Conservation (phyloP, 2,329 filamentous ascomycete genomes). For the Penicillium sp. region DNA sequence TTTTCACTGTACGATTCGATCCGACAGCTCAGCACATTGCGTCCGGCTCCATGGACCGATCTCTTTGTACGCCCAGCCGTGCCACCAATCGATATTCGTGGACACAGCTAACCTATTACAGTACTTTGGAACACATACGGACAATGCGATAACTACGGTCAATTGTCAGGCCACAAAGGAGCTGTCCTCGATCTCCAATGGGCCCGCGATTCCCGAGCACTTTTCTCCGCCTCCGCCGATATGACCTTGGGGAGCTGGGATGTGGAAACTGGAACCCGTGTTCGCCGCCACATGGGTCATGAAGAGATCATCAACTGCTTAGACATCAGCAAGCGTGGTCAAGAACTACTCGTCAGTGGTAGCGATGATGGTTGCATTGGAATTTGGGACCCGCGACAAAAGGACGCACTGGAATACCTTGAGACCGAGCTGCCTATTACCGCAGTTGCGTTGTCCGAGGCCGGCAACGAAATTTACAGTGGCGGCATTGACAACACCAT, state of each 20-base stretch:
- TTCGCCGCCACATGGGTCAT: slow-evolving; percentile 86
- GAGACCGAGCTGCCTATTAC: slow-evolving; percentile 90
- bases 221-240: slow-evolving; percentile 92
- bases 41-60: slow-evolving; percentile 91
- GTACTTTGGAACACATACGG: slow-evolving; percentile 93
- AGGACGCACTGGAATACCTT: slow-evolving; percentile 80
- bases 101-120: slow-evolving; percentile 30
- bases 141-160: slow-evolving; percentile 88
- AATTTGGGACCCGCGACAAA: slow-evolving; percentile 91
- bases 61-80: slow-evolving; percentile 59
- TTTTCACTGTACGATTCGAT: slow-evolving; percentile 87
- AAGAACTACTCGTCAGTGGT: slow-evolving; percentile 83
- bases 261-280: slow-evolving; percentile 80
- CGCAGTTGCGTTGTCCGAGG: slow-evolving; percentile 82
- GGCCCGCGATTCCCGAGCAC: slow-evolving; percentile 85
- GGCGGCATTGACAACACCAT: slow-evolving; percentile 97
- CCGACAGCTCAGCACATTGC: slow-evolving; percentile 82
- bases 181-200: slow-evolving; percentile 90
- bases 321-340: slow-evolving; percentile 81
- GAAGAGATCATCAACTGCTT: slow-evolving; percentile 93
- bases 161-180: slow-evolving; percentile 81
- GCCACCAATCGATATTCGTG: too few relatives aligned
- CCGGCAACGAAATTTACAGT: slow-evolving; percentile 90
- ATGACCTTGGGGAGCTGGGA: slow-evolving; percentile 94
- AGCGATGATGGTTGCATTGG: slow-evolving; percentile 92